Evolutionary conservation across 441 rosid genomes (phyloP).

Genomic region (Corymbia calophylla): DNA sequence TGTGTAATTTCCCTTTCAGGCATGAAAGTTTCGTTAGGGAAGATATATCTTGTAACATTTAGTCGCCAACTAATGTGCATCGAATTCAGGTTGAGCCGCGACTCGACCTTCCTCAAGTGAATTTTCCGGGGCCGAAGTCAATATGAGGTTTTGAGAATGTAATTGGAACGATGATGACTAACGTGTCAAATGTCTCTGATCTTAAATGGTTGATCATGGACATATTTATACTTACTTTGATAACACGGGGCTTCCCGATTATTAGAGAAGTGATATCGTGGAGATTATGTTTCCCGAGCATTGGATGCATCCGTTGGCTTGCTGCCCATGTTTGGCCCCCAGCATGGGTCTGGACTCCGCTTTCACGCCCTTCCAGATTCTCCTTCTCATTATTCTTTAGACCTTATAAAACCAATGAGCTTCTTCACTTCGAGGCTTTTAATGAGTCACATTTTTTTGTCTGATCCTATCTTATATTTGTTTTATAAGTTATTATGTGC

Average conservation of each 20-base stretch:
- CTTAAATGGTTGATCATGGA: neutral
- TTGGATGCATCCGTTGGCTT: no score
- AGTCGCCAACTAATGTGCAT: no score
- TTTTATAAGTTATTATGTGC: no score
- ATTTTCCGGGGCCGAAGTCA: neutral
- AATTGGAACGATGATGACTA: neutral
- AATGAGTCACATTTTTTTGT: neutral
- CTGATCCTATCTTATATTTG: no score
- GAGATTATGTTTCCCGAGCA: neutral
- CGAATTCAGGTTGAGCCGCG: no score
- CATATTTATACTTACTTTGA: neutral
- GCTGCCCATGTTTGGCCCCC: no score
- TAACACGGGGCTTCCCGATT: neutral
- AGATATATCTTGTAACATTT: neutral
- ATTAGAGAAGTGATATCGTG: neutral
- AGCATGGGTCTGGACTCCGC: neutral
- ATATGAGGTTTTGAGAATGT: neutral
- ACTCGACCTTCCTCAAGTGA: no score
- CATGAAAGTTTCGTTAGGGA: neutral
- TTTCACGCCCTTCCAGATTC: neutral
- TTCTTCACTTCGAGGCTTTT: neutral
- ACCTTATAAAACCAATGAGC: no score
- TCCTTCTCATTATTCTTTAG: neutral
- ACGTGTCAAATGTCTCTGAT: neutral
- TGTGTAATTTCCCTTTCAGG: neutral